Evolutionary conservation across 2,329 filamentous ascomycete genomes (phyloP).

Genomic region (Colletotrichum nymphaeae): DNA sequence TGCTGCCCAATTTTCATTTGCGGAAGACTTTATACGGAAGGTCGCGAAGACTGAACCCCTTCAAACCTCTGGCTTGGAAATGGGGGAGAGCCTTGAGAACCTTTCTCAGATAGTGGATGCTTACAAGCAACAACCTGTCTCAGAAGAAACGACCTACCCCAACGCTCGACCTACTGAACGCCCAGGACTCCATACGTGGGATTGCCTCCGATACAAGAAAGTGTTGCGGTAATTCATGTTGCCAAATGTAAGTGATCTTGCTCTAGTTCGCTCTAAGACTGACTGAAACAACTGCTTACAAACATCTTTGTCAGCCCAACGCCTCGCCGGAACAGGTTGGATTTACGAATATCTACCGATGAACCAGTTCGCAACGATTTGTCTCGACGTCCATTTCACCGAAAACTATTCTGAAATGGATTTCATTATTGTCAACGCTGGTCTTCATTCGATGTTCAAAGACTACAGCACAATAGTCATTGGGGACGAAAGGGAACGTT

Average conservation of each 20-base stretch:
- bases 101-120: conserved; percentile 44
- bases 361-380: conserved; percentile 44
- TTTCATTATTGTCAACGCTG: conserved; percentile 46
- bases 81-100: conserved; percentile 47
- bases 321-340: conserved; percentile 39
- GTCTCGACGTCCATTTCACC: conserved; percentile 46
- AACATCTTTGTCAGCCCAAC: not conserved
- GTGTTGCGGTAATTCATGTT: conserved; percentile 14
- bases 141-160: conserved; percentile 40
- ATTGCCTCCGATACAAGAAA: conserved; percentile 30
- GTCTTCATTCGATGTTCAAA: conserved; percentile 45
- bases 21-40: conserved; percentile 55
- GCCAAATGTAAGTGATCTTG: conserved; percentile 4
- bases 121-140: conserved; percentile 39
- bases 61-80: conserved; percentile 40
- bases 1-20: conserved; percentile 57
- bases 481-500: conserved; percentile 39
- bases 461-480: conserved; percentile 38
- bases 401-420: conserved; percentile 44
- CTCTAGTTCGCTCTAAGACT: not conserved
- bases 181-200: not conserved
- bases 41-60: conserved; percentile 43
- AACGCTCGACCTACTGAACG: conserved; percentile 29
- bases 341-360: conserved; percentile 43
- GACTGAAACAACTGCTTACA: not conserved